Conservation (phyloP, 495 filamentous ascomycete genomes). For the Articulospora tetracladia region DNA sequence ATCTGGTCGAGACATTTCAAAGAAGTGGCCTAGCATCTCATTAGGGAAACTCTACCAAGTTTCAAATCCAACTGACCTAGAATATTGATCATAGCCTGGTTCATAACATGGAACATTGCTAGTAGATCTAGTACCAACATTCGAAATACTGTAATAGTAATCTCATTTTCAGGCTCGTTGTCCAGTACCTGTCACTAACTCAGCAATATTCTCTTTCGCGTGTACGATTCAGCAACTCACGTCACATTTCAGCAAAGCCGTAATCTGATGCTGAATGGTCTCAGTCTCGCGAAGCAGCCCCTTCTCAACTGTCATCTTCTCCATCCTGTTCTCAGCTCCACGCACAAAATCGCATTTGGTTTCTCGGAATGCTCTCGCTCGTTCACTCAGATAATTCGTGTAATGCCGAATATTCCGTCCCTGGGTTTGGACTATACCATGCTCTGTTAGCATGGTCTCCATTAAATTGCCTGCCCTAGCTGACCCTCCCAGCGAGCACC, state of each 20-base stretch:
- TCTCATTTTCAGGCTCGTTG: conserved; percentile 92
- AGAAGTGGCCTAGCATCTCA: conserved; percentile 73
- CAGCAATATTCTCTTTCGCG: conserved; percentile 14
- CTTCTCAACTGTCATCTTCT: conserved; percentile 86
- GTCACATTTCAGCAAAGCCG: conserved; percentile 82
- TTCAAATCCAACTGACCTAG: conserved; percentile 56
- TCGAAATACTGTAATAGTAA: conserved; percentile 92
- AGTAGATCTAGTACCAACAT: conserved; percentile 88
- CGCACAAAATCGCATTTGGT: conserved; percentile 90
- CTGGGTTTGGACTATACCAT: conserved; percentile 77
- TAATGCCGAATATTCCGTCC: conserved; percentile 94
- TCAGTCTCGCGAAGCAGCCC: conserved; percentile 91
- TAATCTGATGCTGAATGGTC: conserved; percentile 84
- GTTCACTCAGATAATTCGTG: conserved; percentile 76
- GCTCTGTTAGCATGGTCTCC: conserved; percentile 27
- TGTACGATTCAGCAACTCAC: conserved; percentile 41
- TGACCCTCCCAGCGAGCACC: conserved; percentile 5
- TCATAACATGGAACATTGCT: conserved; percentile 89
- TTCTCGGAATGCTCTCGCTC: conserved; percentile 76
- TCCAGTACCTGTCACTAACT: conserved; percentile 62
- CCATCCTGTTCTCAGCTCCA: conserved; percentile 74
- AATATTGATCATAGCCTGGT: conserved; percentile 97
- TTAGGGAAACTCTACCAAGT: conserved; percentile 20
- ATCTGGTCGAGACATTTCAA: conserved; percentile 95
- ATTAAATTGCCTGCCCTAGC: conserved; percentile 11